phyloP scores from a whole-genome alignment of 129 eudicot species.

The Chrysanthemum makinoi region DNA sequence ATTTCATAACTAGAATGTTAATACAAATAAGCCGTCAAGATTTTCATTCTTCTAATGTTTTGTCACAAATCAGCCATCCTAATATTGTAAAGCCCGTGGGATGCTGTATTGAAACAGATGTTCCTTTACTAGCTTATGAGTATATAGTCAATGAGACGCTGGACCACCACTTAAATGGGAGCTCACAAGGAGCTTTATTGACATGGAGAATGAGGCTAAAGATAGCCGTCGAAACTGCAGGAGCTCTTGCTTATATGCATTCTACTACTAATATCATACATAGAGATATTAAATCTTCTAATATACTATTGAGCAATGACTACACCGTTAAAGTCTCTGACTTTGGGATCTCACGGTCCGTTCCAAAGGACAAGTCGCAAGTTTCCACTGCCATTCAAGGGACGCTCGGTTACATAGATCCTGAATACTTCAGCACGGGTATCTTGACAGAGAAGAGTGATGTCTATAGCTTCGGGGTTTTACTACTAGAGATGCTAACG shows the following conservation, averaged over 20 bases:
- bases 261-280: background rate
- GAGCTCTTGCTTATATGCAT: slow-evolving; percentile 1
- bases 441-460: background rate
- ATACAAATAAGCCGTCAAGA: too few species aligned
- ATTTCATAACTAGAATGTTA: too few species aligned
- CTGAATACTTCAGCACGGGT: background rate
- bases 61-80: slow-evolving; percentile 31
- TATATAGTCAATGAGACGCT: slow-evolving; percentile 22
- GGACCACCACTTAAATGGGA: slow-evolving; percentile 21
- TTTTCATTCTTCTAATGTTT: too few species aligned
- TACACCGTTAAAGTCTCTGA: background rate
- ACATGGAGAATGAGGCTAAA: background rate
- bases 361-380: background rate
- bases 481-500: slow-evolving; percentile 15
- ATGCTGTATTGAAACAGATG: slow-evolving; percentile 28
- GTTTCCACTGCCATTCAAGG: background rate
- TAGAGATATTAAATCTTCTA: background rate
- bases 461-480: slow-evolving; percentile 1
- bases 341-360: background rate
- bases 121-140: slow-evolving; percentile 30
- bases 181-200: background rate
- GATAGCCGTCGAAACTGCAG: background rate
- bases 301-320: background rate
- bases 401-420: background rate
- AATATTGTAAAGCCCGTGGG: slow-evolving; percentile 28